phyloP scores from a whole-genome alignment of 2,329 filamentous ascomycete genomes.

The Venturia aucupariae region DNA sequence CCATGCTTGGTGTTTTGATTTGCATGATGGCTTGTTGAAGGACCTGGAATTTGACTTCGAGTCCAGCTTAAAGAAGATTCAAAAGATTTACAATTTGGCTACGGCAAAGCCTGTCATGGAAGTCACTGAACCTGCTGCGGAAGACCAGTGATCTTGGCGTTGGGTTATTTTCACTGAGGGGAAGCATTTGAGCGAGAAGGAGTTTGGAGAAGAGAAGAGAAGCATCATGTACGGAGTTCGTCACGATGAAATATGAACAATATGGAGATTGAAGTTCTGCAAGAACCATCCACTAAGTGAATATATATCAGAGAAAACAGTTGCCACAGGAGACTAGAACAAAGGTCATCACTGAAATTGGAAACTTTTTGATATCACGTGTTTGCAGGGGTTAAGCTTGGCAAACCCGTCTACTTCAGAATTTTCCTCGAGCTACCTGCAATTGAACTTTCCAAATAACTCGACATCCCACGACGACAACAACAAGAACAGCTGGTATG shows the following conservation, averaged over 20 bases:
- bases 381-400: not conserved
- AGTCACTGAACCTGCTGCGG: not conserved
- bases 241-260: not conserved
- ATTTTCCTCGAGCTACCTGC: not conserved
- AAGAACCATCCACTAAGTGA: not conserved
- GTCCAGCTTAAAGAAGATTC: constrained; percentile 45
- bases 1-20: constrained; percentile 66
- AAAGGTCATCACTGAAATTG: too few species aligned
- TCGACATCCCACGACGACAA: not conserved
- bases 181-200: not conserved
- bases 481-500: not conserved
- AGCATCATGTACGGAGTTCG: not conserved
- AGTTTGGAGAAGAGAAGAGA: not conserved
- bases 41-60: constrained; percentile 56
- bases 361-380: not conserved
- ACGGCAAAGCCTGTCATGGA: not conserved
- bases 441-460: not conserved
- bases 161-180: not conserved
- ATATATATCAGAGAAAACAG: too few species aligned
- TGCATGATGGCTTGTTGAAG: constrained; percentile 57
- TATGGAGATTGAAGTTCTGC: not conserved
- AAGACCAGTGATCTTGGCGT: not conserved
- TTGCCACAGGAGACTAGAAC: too few species aligned
- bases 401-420: not conserved
- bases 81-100: constrained; percentile 53